Evolutionary conservation across 2,329 filamentous ascomycete species (phyloP).

Genomic region (Claviceps sp.): DNA sequence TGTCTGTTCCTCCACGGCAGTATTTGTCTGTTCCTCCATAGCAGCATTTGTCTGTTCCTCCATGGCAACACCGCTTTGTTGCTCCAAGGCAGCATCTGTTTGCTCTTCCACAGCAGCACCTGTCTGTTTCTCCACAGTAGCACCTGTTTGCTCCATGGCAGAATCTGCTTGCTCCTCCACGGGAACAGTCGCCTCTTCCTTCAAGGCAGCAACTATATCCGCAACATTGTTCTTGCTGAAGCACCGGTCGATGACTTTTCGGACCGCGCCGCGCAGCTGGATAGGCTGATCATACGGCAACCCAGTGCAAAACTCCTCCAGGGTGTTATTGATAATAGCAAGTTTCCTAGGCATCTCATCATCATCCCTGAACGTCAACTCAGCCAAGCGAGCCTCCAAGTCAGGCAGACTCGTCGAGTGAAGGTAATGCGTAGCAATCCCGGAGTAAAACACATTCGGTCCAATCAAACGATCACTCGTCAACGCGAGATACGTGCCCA

Average conservation of each 20-base stretch:
- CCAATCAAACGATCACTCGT: slow-evolving; percentile 77
- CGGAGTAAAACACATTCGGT: slow-evolving; percentile 77
- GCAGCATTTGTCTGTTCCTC: too few species aligned
- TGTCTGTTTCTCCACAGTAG: too few species aligned
- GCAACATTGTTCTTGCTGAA: slow-evolving; percentile 55
- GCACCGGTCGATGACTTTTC: slow-evolving; percentile 73
- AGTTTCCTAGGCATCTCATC: slow-evolving; percentile 49
- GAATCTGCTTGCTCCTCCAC: too few species aligned
- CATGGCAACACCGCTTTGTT: too few species aligned
- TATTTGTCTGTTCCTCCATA: too few species aligned
- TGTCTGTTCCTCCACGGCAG: too few species aligned
- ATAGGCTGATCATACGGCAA: slow-evolving; percentile 64
- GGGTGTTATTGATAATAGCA: slow-evolving; percentile 65
- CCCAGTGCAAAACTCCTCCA: slow-evolving; percentile 83
- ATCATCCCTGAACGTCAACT: slow-evolving; percentile 78
- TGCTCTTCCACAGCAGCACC: too few species aligned
- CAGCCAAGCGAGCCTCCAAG: slow-evolving; percentile 73
- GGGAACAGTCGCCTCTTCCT: slow-evolving; percentile 23
- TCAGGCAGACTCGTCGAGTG: slow-evolving; percentile 76
- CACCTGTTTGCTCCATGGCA: too few species aligned
- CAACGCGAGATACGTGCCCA: slow-evolving; percentile 86
- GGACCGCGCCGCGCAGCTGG: slow-evolving; percentile 52
- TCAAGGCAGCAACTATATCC: slow-evolving; percentile 57
- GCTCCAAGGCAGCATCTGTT: too few species aligned
- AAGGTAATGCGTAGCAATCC: slow-evolving; percentile 90